These are phyloP conservation scores for Aspergillus ruber DNA, from an alignment of 2,329 filamentous ascomycete genomes.

Conservation along the genomic window DNA sequence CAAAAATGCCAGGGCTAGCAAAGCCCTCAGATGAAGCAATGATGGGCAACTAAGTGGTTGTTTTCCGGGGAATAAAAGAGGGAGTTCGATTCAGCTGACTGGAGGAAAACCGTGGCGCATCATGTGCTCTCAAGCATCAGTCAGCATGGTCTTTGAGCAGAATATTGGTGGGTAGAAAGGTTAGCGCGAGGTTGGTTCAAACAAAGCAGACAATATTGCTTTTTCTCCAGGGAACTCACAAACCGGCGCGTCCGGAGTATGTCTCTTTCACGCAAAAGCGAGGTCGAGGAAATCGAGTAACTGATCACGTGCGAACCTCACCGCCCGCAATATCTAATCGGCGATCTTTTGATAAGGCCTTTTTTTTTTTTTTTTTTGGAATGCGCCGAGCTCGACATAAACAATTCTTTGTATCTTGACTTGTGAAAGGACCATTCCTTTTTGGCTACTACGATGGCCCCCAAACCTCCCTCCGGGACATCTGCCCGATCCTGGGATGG, in stretches of 20 bases:
- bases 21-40: conserved; percentile 26
- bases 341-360: conserved; percentile 17
- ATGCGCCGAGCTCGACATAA: conserved; percentile 7
- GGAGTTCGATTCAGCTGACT: conserved; percentile 2
- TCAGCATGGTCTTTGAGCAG: conserved; percentile 2
- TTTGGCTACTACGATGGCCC: conserved; percentile 19
- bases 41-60: conserved; percentile 22
- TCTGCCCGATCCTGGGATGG: conserved; percentile 59
- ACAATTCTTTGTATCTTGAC: conserved; percentile 1
- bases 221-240: too few species aligned
- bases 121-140: conserved; percentile 6
- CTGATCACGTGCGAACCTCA: conserved; percentile 14
- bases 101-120: conserved; percentile 13
- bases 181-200: too few species aligned
- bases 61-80: not conserved
- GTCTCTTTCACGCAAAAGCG: not conserved
- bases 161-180: too few species aligned
- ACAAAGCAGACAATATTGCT: too few species aligned
- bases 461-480: conserved; percentile 38
- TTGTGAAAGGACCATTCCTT: conserved; percentile 1
- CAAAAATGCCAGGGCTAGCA: conserved; percentile 16
- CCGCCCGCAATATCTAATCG: conserved; percentile 28
- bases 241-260: not conserved
- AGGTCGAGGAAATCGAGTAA: not conserved
- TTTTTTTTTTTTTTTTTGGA: conserved; percentile 15